Percentiles rank a stretch among this genome's conserved stretches.
Conservation (phyloP, 805 yeast genomes). For the Ogataea dorogensis region DNA sequence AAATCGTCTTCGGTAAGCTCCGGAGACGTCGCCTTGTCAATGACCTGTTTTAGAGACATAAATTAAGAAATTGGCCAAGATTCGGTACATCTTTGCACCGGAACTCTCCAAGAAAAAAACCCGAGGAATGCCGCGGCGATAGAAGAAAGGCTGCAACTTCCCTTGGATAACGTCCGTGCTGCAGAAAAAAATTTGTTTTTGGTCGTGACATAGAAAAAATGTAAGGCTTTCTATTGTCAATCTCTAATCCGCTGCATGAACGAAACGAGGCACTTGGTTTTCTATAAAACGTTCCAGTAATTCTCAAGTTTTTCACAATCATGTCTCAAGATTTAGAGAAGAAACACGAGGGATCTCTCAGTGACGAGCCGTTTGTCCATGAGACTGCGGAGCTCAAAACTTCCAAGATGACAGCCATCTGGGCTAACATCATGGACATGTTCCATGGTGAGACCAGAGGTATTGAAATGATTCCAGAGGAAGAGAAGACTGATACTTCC, state of each 20-base stretch:
- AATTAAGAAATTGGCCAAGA: background rate
- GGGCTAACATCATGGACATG: constrained; percentile 28
- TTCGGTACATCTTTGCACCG: no score
- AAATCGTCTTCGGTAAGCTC: constrained; percentile 66
- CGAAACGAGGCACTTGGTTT: background rate
- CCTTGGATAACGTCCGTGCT: background rate
- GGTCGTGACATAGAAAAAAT: background rate
- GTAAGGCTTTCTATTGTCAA: constrained; percentile 3
- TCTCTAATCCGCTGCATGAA: background rate
- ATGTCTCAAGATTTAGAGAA: constrained; percentile 28
- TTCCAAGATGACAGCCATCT: constrained; percentile 17
- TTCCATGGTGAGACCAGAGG: constrained; percentile 64
- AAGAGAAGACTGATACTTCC: constrained; percentile 68
- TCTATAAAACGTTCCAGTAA: background rate
- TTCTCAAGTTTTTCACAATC: background rate
- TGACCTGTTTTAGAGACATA: constrained; percentile 21
- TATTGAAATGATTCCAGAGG: constrained; percentile 76
- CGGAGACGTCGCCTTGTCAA: constrained; percentile 60
- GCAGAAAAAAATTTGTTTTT: background rate
- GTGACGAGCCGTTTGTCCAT: constrained; percentile 25
- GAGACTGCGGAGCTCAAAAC: constrained; percentile 22
- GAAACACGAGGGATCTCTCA: constrained; percentile 24
- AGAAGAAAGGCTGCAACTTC: background rate
- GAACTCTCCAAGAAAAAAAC: no score
- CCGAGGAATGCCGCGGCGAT: background rate